phyloP scores from a whole-genome alignment of 495 filamentous ascomycete genomes.

The Podospora tetraspora region DNA sequence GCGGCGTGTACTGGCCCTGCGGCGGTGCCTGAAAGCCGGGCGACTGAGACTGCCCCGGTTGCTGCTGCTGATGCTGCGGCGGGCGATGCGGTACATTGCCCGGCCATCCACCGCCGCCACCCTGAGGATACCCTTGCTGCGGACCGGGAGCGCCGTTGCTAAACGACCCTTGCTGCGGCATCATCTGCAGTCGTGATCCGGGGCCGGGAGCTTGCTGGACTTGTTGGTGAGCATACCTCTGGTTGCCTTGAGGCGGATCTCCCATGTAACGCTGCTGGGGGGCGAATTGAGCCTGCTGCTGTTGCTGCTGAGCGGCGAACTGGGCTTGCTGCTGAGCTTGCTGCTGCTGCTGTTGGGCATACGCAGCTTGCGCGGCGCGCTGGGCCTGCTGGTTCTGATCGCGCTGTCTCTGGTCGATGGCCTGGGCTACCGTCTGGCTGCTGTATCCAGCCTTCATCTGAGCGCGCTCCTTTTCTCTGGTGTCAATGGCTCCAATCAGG shows the following conservation, averaged over 20 bases:
- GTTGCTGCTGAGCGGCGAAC: slow-evolving; percentile 20
- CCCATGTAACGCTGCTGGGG: slow-evolving; percentile 18
- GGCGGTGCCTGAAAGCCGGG: slow-evolving; percentile 27
- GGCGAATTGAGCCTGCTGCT: slow-evolving; percentile 34
- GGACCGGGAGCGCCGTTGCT: neutral
- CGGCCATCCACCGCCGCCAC: slow-evolving; percentile 23
- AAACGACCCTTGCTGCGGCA: slow-evolving; percentile 16
- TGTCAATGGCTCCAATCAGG: slow-evolving; percentile 70
- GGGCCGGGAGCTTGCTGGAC: slow-evolving; percentile 14
- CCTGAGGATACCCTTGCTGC: slow-evolving; percentile 4
- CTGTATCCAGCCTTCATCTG: slow-evolving; percentile 66
- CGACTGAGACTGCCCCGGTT: slow-evolving; percentile 25
- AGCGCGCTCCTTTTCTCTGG: slow-evolving; percentile 66
- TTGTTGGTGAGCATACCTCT: slow-evolving; percentile 12
- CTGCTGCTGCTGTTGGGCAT: slow-evolving; percentile 12
- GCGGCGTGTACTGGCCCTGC: slow-evolving; percentile 28
- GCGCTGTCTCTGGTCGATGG: slow-evolving; percentile 69
- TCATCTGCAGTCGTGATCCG: slow-evolving; percentile 17
- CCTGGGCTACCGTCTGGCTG: slow-evolving; percentile 69
- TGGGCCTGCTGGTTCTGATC: slow-evolving; percentile 46
- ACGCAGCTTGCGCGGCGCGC: slow-evolving; percentile 27
- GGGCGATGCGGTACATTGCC: slow-evolving; percentile 12
- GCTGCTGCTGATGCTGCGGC: slow-evolving; percentile 17
- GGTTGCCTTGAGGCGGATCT: neutral
- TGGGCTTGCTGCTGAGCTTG: slow-evolving; percentile 31